phyloP scores from a whole-genome alignment of 2,329 filamentous ascomycete species.

The Calonectria naviculata region DNA sequence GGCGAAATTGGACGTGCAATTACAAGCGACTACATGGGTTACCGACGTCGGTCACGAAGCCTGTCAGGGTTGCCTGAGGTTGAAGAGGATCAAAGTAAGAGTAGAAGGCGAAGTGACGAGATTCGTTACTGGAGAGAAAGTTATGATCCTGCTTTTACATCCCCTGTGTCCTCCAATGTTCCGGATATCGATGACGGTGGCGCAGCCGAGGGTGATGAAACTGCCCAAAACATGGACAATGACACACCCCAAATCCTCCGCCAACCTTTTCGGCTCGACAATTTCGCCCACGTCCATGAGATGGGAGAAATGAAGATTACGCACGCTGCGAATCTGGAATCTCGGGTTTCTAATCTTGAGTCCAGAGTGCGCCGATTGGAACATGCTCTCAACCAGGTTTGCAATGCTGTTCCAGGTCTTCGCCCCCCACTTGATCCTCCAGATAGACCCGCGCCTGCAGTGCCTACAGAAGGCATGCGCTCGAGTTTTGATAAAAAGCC shows the following conservation, averaged over 20 bases:
- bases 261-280: constrained; percentile 67
- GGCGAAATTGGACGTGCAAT: constrained; percentile 72
- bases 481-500: constrained; percentile 18
- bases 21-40: constrained; percentile 62
- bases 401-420: constrained; percentile 57
- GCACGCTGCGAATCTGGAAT: constrained; percentile 64
- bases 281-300: constrained; percentile 56
- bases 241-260: constrained; percentile 52
- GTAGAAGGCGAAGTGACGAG: constrained; percentile 69
- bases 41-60: constrained; percentile 68
- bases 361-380: constrained; percentile 64
- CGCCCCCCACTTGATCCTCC: constrained; percentile 44
- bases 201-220: constrained; percentile 44
- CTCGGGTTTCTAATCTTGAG: constrained; percentile 64
- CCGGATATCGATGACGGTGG: constrained; percentile 49
- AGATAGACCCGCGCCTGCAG: constrained; percentile 37
- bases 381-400: constrained; percentile 61
- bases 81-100: constrained; percentile 44
- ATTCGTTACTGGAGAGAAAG: constrained; percentile 74
- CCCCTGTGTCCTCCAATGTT: constrained; percentile 61
- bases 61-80: constrained; percentile 64
- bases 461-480: constrained; percentile 36
- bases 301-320: constrained; percentile 69
- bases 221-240: constrained; percentile 44
- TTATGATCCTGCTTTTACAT: constrained; percentile 63